These are phyloP conservation scores for Kalmusia sp. DNA, from an alignment of 2,329 filamentous ascomycete genomes.

Conservation along the genomic window DNA sequence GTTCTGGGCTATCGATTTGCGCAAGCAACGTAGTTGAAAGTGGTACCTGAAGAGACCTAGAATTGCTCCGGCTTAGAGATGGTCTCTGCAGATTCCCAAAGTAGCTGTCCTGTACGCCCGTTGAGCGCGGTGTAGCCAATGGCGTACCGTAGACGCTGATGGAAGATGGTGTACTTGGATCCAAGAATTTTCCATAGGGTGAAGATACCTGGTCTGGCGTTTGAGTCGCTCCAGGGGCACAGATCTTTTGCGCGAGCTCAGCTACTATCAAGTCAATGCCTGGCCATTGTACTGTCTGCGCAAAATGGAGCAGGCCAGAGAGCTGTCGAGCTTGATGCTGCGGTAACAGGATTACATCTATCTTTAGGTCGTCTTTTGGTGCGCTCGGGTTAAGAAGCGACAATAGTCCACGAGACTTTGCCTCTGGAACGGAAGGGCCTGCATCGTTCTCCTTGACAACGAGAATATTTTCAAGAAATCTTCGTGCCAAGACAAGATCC, in stretches of 20 bases:
- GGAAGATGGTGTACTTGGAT: conserved; percentile 34
- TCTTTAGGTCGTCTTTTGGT: conserved; percentile 22
- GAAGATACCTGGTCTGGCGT: conserved; percentile 23
- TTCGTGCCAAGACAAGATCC: conserved; percentile 61
- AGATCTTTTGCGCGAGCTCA: conserved; percentile 47
- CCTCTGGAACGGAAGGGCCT: conserved; percentile 18
- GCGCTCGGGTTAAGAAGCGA: conserved; percentile 33
- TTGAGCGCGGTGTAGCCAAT: conserved; percentile 44
- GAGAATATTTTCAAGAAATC: conserved; percentile 60
- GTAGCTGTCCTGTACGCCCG: conserved; percentile 39
- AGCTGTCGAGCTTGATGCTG: conserved; percentile 52
- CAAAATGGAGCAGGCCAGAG: conserved; percentile 59
- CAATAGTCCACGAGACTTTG: conserved; percentile 36
- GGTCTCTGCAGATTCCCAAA: conserved; percentile 42
- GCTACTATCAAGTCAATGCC: conserved; percentile 47
- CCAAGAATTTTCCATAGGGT: conserved; percentile 29
- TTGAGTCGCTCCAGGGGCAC: conserved; percentile 23
- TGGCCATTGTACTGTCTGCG: conserved; percentile 59
- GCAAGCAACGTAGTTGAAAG: conserved; percentile 31
- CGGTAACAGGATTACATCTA: conserved; percentile 42
- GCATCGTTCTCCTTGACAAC: conserved; percentile 40
- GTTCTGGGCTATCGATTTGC: conserved; percentile 21
- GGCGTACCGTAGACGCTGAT: conserved; percentile 49
- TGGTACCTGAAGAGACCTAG: conserved; percentile 39
- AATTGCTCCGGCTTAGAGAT: conserved; percentile 30